Evolutionary conservation across 805 yeast genomes (phyloP), one percentile per base, ranked within the genome.

Genomic region (Ogataea paradorogensis): DNA sequence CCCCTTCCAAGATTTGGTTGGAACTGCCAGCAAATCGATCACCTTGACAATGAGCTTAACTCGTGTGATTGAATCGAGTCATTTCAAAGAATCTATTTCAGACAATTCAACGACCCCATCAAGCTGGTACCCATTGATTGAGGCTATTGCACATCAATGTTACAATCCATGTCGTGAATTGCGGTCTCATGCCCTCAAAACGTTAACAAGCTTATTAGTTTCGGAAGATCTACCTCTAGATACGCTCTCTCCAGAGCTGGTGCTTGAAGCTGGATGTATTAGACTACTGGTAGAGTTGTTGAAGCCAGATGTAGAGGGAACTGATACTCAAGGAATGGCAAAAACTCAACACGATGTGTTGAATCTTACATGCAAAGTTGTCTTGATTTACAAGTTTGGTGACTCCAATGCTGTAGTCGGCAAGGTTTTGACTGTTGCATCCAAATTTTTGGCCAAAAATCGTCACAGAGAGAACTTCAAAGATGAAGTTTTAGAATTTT

Each of bases 141-240:
- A 87, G 56, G 95, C 95, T 0, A 69, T 89, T 38, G 88, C 93
- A 0, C 91, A 84, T 53, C 96, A 90, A 59, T 85, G 96, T 58
- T 74, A 84, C 57, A 89, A 89, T 53, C 95, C 96, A 14, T 86
- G 95, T 58, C 69, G 86, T 20, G 89, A 85, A 54, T 67, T 89
- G 9, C 68, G 95, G 27, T 61, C 73, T 0, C 76, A 72, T 58
- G 90, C 95, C 0, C 62, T 88, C 29, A 70, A 71, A 15, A 61
- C 76, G 0, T 69, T 90, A 36, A 84, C 84, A 43, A 63, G 68
- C 5, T 64, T 74, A 4, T 53, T 81, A 9, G 61, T 81, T 9
- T 66, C 65, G 2, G 53, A 62, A 9, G 55, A 67, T 5, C 57
- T 61, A 4, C 61, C 67, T 4, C 61, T 68, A 9, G 52, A 61